A percentile compares a stretch with the other conserved stretches of the same genome.
These are phyloP conservation scores for Breviolum minutum DNA, from an alignment of 73 alveolate species.

Conservation along the genomic window DNA sequence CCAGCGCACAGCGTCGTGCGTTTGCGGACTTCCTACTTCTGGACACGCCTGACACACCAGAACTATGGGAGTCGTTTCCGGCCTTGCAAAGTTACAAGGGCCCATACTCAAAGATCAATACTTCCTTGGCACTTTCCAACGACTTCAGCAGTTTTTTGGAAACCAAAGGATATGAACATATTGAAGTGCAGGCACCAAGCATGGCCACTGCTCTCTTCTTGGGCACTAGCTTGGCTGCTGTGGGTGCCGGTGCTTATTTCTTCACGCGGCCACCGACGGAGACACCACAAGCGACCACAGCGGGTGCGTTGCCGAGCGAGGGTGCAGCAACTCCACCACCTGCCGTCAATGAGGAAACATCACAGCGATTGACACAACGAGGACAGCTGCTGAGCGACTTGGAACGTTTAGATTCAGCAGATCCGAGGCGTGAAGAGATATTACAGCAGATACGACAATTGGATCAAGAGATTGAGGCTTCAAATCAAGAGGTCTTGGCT, in stretches of 20 bases:
- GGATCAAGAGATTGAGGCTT: constrained; percentile 10
- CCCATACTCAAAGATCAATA: background rate
- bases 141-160: background rate
- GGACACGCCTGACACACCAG: background rate
- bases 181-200: background rate
- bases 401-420: background rate
- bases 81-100: background rate
- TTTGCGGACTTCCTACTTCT: constrained; percentile 1
- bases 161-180: background rate
- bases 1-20: background rate
- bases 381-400: constrained; percentile 1
- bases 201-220: constrained; percentile 12
- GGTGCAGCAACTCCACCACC: background rate
- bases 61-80: background rate
- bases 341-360: background rate
- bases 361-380: background rate
- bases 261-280: background rate
- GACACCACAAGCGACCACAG: background rate
- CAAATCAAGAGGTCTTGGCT: constrained; percentile 19
- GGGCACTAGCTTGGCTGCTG: constrained; percentile 19
- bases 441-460: background rate
- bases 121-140: background rate
- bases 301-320: background rate
- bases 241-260: constrained; percentile 9
- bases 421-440: background rate